Conservation (phyloP, 2,329 filamentous ascomycete genomes). For the Penicillium glabrum region DNA sequence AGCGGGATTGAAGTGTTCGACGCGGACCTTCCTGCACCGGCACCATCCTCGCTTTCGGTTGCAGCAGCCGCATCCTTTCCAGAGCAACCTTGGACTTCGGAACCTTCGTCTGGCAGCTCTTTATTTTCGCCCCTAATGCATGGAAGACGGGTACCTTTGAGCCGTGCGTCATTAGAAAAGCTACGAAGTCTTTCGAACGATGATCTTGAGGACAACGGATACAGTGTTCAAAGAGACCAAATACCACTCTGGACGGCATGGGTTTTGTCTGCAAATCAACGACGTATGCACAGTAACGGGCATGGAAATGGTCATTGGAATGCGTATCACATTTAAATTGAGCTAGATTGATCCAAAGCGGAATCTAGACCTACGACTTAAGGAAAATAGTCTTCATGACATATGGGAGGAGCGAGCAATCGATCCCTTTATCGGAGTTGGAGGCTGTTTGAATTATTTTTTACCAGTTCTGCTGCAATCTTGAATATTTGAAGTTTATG, state of each 20-base stretch:
- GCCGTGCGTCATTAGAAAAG: constrained; percentile 14
- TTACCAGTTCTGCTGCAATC: neutral
- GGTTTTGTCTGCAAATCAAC: neutral
- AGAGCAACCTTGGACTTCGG: neutral
- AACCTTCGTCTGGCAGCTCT: neutral
- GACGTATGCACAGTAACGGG: neutral
- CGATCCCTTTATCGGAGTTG: neutral
- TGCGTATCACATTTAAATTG: neutral
- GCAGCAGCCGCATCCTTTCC: constrained; percentile 13
- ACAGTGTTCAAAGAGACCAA: constrained; percentile 33
- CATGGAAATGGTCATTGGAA: neutral
- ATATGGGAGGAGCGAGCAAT: neutral
- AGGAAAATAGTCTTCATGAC: neutral
- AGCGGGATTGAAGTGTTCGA: constrained; percentile 20
- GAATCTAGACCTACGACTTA: neutral
- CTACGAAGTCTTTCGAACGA: constrained; percentile 29
- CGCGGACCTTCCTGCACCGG: neutral
- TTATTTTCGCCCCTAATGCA: neutral
- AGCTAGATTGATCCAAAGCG: neutral
- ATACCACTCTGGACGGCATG: constrained; percentile 34
- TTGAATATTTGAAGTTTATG: neutral
- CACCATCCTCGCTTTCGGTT: constrained; percentile 17
- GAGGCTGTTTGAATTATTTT: constrained; percentile 1
- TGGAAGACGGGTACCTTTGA: neutral
- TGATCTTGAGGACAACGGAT: constrained; percentile 39